Conservation (phyloP, 495 filamentous ascomycete genomes). For the Elaphomyces granulatus region DNA sequence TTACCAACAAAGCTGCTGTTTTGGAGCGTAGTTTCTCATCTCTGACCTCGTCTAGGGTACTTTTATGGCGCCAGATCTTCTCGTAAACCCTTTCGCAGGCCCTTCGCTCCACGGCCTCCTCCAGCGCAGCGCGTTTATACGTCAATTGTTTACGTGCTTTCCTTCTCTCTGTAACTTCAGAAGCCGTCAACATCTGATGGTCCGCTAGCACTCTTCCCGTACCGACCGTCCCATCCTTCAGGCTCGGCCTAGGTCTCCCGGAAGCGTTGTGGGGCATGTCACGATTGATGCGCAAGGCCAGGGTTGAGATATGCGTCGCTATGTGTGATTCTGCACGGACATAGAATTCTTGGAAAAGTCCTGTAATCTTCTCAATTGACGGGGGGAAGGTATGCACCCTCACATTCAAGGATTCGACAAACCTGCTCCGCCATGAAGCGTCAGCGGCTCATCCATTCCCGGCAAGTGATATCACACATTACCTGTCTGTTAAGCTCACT, state of each 20-base stretch:
- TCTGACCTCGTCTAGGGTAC: conserved; percentile 83
- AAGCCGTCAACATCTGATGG: conserved; percentile 84
- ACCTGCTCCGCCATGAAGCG: conserved; percentile 38
- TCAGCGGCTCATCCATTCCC: background rate
- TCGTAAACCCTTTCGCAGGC: conserved; percentile 80
- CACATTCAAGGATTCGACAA: conserved; percentile 79
- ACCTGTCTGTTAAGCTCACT: conserved; percentile 78
- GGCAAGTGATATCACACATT: conserved; percentile 9
- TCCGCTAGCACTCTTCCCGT: conserved; percentile 26
- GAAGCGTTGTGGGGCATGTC: conserved; percentile 41
- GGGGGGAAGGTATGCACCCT: conserved; percentile 77
- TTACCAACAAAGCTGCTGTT: conserved; percentile 76
- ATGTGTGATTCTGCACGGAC: conserved; percentile 68
- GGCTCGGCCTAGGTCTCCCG: conserved; percentile 11
- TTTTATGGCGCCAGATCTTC: conserved; percentile 80
- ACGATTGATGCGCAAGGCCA: conserved; percentile 60
- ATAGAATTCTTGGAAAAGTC: conserved; percentile 94
- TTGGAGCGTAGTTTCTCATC: conserved; percentile 93
- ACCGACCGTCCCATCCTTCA: conserved; percentile 7
- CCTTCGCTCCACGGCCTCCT: conserved; percentile 83
- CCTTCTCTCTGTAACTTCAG: conserved; percentile 67
- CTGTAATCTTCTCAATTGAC: conserved; percentile 66
- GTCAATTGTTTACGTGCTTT: conserved; percentile 64
- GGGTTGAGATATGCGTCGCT: conserved; percentile 67
- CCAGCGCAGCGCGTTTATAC: conserved; percentile 56